phyloP scores from a whole-genome alignment of 2,329 filamentous ascomycete species.

The Aspergillus udagawae region DNA sequence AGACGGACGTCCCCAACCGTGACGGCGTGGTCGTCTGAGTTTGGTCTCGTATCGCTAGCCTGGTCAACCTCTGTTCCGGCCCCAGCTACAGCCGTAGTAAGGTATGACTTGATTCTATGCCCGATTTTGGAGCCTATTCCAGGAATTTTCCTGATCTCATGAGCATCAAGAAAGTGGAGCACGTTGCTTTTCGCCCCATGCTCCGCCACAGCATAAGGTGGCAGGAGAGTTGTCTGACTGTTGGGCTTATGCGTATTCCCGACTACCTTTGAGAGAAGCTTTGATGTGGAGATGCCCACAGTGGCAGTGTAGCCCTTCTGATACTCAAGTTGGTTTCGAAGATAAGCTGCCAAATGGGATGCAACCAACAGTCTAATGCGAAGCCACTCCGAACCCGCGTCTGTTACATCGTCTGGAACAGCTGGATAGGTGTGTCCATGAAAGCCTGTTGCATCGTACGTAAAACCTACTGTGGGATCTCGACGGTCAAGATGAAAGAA shows the following conservation, averaged over 20 bases:
- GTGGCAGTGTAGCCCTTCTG: slow-evolving; percentile 82
- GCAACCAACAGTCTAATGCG: slow-evolving; percentile 66
- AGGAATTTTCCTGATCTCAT: slow-evolving; percentile 75
- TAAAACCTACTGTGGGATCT: slow-evolving; percentile 77
- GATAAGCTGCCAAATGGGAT: slow-evolving; percentile 72
- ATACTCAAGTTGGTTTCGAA: slow-evolving; percentile 69
- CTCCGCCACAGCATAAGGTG: slow-evolving; percentile 49
- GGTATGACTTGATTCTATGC: slow-evolving; percentile 51
- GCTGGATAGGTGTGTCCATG: slow-evolving; percentile 60
- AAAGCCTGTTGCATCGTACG: slow-evolving; percentile 66
- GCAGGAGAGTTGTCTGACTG: slow-evolving; percentile 78
- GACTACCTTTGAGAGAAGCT: slow-evolving; percentile 78
- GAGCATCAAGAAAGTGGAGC: slow-evolving; percentile 66
- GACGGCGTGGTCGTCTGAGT: slow-evolving; percentile 49
- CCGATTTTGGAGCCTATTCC: slow-evolving; percentile 81
- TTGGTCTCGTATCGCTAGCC: background rate
- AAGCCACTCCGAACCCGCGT: slow-evolving; percentile 21
- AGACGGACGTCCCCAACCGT: slow-evolving; percentile 63
- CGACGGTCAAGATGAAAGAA: slow-evolving; percentile 74
- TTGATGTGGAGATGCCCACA: slow-evolving; percentile 82
- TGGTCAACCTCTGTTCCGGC: background rate
- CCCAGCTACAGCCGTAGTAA: background rate
- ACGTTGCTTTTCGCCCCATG: slow-evolving; percentile 47
- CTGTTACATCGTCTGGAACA: slow-evolving; percentile 1
- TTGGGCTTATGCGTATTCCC: slow-evolving; percentile 82